A percentile compares a stretch with the other conserved stretches of the same genome.
Conservation (phyloP, 345 rosid genomes). For the Eucalyptus albens region DNA sequence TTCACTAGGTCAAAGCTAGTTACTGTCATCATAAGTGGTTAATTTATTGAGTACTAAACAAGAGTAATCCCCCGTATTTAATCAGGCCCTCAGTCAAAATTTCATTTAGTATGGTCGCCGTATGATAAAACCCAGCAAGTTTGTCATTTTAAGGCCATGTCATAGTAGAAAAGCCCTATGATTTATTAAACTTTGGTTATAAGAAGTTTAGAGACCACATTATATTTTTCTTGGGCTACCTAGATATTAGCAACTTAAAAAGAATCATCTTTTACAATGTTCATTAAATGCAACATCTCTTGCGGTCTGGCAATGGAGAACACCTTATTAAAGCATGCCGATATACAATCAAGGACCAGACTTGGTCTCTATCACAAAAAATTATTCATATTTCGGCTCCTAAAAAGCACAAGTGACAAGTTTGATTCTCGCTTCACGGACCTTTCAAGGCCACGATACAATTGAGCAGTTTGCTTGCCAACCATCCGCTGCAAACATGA, state of each 20-base stretch:
- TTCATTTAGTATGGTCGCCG: background rate
- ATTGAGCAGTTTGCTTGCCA: background rate
- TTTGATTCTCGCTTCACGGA: background rate
- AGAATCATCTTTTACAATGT: background rate
- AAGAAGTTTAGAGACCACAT: background rate
- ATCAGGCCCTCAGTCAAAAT: background rate
- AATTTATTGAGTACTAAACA: background rate
- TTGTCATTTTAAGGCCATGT: background rate
- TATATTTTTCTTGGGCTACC: background rate
- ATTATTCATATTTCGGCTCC: background rate
- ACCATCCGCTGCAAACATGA: background rate
- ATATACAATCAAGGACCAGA: background rate
- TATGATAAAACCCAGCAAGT: background rate
- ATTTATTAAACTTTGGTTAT: background rate
- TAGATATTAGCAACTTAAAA: background rate
- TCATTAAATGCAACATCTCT: background rate
- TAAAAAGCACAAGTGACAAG: background rate
- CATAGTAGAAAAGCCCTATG: background rate
- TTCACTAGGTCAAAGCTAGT: background rate
- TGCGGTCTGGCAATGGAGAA: background rate
- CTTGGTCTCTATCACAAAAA: background rate
- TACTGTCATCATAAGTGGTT: rapidly evolving
- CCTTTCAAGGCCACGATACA: background rate
- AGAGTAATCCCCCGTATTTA: background rate
- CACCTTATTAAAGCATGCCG: background rate